Conservation (phyloP, 2,329 filamentous ascomycete species). For the Ophiocordyceps camponoti-leonardi region DNA sequence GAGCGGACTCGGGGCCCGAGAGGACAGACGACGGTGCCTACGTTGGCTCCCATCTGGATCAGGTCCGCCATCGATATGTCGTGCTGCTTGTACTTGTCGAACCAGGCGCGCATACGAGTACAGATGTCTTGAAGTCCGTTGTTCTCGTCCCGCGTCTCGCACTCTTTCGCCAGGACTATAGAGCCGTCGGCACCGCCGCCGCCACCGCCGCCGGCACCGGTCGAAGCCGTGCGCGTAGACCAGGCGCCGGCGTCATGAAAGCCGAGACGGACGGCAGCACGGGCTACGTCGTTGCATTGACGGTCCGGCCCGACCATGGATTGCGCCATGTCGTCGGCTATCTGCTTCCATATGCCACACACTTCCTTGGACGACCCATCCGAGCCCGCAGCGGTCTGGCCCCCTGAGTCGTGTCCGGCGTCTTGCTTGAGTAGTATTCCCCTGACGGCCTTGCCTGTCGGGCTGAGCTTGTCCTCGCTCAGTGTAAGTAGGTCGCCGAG, state of each 20-base stretch:
- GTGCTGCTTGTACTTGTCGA: slow-evolving; percentile 19
- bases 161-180: slow-evolving; percentile 18
- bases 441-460: slow-evolving; percentile 15
- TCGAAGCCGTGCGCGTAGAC: slow-evolving; percentile 7
- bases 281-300: slow-evolving; percentile 21
- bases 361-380: slow-evolving; percentile 14
- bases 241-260: slow-evolving; percentile 27
- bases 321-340: slow-evolving; percentile 17
- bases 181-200: slow-evolving; percentile 28
- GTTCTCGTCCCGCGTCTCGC: slow-evolving; percentile 21
- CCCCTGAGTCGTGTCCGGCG: neutral
- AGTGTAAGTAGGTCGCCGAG: slow-evolving; percentile 19
- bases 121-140: slow-evolving; percentile 26
- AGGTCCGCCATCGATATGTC: slow-evolving; percentile 33
- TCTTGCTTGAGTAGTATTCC: slow-evolving; percentile 9
- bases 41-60: slow-evolving; percentile 29
- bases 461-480: slow-evolving; percentile 10
- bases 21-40: slow-evolving; percentile 27
- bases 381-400: neutral
- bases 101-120: slow-evolving; percentile 17
- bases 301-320: slow-evolving; percentile 15
- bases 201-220: slow-evolving; percentile 27
- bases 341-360: slow-evolving; percentile 23
- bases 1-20: slow-evolving; percentile 26
- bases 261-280: slow-evolving; percentile 23